Evolutionary conservation across 768 basidiomycete species (phyloP), one percentile per base, ranked within the genome.

Genomic region (Candolleomyces eurysporus): DNA sequence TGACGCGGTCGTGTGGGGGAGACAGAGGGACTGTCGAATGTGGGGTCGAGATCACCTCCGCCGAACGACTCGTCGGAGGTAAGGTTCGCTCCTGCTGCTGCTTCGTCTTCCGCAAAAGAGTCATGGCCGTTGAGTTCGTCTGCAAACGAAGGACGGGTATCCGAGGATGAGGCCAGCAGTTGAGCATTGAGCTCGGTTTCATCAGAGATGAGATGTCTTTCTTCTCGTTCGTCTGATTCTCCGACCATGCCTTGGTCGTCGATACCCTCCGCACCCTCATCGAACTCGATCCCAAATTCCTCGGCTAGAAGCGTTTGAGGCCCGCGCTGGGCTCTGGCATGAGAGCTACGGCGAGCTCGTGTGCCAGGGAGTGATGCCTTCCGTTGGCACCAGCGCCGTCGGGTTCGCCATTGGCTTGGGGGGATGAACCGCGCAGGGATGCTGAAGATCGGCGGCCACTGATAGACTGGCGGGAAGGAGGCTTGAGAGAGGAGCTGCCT

Each of bases 241-340:
- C 26, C 26, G 26, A 26, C 26, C 4, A 26, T 26, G 16, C 17
- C 57, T 30, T 36, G 51, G 40, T 64, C 61, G 68, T 90, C 92
- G 59, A 89, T 90, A 43, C 89, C 90, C 74, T 92, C 90, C 31
- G 89, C 90, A 49, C 90, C 91, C 70, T 92, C 91, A 63, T 94
- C 92, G 65, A 90, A 93, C 69, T 94, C 92, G 63, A 94, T 88
- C 10, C 92, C 92, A 64, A 94, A 91, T 72, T 94, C 93, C 73
- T 94, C 92, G 13, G 90, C 90, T 5, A 94, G 79, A 36, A 92
- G 73, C 71, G n/a, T 26, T 85, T 89, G 22, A 91, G 58, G 58
- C 89, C 85, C 30, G 84, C 79, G 55, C 82, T 88, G 0, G 93
- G 92, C 74, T 94, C 92, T 22, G 92, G 92, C 86, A 93, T 90